Base-by-base conservation (phyloP, 2,329 filamentous ascomycete genomes). In the Aureobasidium sp. region DNA sequence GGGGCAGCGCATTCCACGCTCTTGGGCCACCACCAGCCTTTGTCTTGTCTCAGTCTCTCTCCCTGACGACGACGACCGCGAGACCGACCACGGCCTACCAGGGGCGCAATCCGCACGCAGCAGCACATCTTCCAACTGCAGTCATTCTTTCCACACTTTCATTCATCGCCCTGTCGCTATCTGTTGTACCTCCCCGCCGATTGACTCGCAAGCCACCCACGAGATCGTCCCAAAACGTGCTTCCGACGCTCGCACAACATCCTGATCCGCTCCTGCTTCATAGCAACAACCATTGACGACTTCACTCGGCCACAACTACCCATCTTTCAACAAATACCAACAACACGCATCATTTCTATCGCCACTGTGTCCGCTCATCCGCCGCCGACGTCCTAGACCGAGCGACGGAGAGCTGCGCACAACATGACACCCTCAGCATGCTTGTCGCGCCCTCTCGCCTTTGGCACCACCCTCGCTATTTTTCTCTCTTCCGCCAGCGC, bases 391-490 rank as follows among this genome's bases (percentile, higher is more conserved):
- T 32, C 45, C n/a, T 25, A 25, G 25, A 44, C 27, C 45, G n/a
- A 34, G 54, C 54, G 54, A 44, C 48, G 48, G 59, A 45, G 54
- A 53, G 59, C 41, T 44, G 42, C 62, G 62, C 62, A 62, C 63
- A 61, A 60, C 39, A 65, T 65, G 64, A 62, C 45, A 48, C 55
- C 53, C 41, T 47, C 55, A 34, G 32, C 32, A 36, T 45, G 34
- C 44, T 61, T 57, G 62, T 50, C 59, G 62, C 49, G 55, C 64
- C 41, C 58, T 42, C 59, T 62, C 59, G 63, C 59, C 49, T 57
- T 65, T 62, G 60, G 62, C 58, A 47, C 62, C 25, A 54, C 59
- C 14, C 41, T 65, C 41, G 37, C 48, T 45, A 13, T 32, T 13
- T n/a, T 47, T 11, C 30, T 59, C 41, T 47, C 61, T 32, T 34